Base-by-base conservation (phyloP, 1,284 basidiomycete genomes). In the Apiotrichum porosum region DNA sequence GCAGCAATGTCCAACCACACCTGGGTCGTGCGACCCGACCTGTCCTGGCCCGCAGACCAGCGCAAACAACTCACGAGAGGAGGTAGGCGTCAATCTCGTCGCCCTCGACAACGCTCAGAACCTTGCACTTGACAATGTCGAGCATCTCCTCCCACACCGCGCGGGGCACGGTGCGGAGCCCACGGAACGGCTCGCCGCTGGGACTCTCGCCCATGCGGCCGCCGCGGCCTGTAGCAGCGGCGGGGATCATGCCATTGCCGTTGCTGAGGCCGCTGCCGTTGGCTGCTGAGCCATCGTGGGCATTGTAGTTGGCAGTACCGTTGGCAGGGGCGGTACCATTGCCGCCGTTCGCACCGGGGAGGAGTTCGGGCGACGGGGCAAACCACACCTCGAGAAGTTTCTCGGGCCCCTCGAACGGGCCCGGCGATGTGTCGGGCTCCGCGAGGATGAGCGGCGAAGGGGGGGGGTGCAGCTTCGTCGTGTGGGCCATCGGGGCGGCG, bases 321-420 rank as follows among this genome's bases (percentile, higher is more conserved):
- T 38, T 32, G 30, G 30, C 26, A 19, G 36, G 33, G 15, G n/a
- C 40, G 15, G 17, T 15, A 18, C 28, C 39, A 32, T 33, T 42
- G 34, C 19, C 22, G 31, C 37, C 32, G 23, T 13, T 18, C 26
- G 26, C 26, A 28, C 26, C 26, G 21, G 41, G 39, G 30, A 22
- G 34, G 24, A 32, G 41, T 10, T 79, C 78, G 12, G 83, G 76
- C 6, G 83, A 84, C 17, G 88, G 86, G 5, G 88, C 84, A 72
- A 98, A 98, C 95, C 95, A 98, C 48, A 98, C 83, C 76, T 98
- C 95, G 47, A 98, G 82, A 35, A 97, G 82, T 75, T 99, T 99
- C 77, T 99, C 95, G 51, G 94, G 89, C 14, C 72, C 72, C 50
- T 72, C 71, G 42, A 74, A 74, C 12, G 69, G 72, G 9, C 69